Evolutionary conservation across 2,329 filamentous ascomycete genomes (phyloP).

Genomic region (Aspergillus sp.): DNA sequence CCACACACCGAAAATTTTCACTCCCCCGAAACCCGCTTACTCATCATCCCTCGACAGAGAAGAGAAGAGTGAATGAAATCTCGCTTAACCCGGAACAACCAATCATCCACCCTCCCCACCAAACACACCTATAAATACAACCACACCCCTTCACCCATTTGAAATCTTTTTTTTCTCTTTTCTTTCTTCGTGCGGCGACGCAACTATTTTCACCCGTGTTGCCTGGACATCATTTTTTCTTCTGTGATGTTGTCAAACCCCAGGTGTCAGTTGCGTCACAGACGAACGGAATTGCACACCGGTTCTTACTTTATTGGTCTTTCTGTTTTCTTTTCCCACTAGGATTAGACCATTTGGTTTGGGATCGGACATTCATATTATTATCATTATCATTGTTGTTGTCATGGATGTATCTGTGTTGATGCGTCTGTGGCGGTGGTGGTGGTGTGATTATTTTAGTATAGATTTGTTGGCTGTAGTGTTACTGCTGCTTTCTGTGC

Average conservation of each 20-base stretch:
- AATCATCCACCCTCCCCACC: constrained; percentile 10
- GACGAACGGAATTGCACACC: constrained; percentile 77
- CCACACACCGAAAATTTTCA: background rate
- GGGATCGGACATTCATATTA: constrained; percentile 57
- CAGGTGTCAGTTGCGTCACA: constrained; percentile 81
- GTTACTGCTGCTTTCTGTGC: background rate
- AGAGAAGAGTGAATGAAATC: too few species aligned
- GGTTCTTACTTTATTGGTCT: constrained; percentile 56
- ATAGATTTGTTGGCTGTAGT: background rate
- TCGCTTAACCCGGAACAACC: constrained; percentile 17
- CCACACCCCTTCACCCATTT: constrained; percentile 13
- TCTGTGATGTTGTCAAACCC: constrained; percentile 48
- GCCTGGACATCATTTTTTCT: constrained; percentile 63
- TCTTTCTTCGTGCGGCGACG: constrained; percentile 78
- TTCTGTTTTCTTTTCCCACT: constrained; percentile 43
- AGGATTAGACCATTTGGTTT: constrained; percentile 51
- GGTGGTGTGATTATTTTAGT: background rate
- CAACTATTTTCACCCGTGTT: constrained; percentile 76
- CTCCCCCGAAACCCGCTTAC: constrained; percentile 8
- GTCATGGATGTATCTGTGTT: background rate
- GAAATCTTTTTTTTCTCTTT: constrained; percentile 52
- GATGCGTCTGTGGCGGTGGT: background rate
- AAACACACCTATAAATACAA: constrained; percentile 29
- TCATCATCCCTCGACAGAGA: too few species aligned
- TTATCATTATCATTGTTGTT: constrained; percentile 11